Base-by-base conservation (phyloP, 345 rosid species). In the Combretum micranthum region DNA sequence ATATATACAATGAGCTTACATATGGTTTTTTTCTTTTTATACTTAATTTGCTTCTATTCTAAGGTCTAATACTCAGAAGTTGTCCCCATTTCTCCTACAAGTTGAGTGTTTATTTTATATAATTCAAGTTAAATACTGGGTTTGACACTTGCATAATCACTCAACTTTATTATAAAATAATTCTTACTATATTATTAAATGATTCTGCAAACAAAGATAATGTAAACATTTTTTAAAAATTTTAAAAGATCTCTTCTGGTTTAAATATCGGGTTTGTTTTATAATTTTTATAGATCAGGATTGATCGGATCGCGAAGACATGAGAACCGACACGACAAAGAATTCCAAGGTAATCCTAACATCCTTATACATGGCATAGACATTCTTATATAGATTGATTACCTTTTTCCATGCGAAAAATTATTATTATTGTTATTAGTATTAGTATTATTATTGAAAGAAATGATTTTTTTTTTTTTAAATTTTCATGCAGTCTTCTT, bases 401-500 rank as follows among this genome's bases (percentile, higher is more conserved):
- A 32, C 9, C 39, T 32, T 32, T 32, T 32, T 32, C 9, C 5
- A 25, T 32, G 39, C 10, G 39, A 32, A 32, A 32, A 32, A 1
- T 4, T 32, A 4, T 32, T 32, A 32, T 32, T 32, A 32, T 11
- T 32, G 9, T n/a, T n/a, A n/a, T n/a, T n/a, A n/a, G n/a, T n/a
- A n/a, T n/a, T n/a, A n/a, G n/a, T n/a, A 25, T 25, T 25, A 25
- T 5, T 5, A 25, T 1, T 32, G 39, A 32, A 32, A 32, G 9
- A 32, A 32, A 32, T 5, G 39, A 32, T 4, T 11, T 7, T 9
- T 25, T 49, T 15, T 21, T 47, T 23, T 55, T 44, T 22, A n/a
- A n/a, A n/a, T n/a, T n/a, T n/a, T n/a, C n/a, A n/a, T 62, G 26
- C 71, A 87, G 98, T 43, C 82, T 44, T 82, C 88, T n/a, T n/a